Base-by-base conservation (phyloP, 2,329 filamentous ascomycete species). In the Penicillium griseofulvum region DNA sequence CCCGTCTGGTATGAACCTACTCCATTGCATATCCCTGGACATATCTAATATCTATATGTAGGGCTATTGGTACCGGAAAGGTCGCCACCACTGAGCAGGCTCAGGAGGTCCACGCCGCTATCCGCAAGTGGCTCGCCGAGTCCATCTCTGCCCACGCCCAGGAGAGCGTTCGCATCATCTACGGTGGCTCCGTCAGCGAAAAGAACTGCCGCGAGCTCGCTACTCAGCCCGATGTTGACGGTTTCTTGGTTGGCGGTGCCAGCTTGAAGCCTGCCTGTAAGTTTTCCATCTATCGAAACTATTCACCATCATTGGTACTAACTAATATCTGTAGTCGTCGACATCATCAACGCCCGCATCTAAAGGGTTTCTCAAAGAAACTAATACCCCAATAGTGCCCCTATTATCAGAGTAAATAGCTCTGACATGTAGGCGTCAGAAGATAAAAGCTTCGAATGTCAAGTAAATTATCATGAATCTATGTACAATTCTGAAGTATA, bases 131-230 rank as follows among this genome's bases (percentile, higher is more conserved):
- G 90, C 83, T 99, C 72, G 75, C 71, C 60, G 85, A 87, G 71
- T 83, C 86, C 70, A 83, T 92, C 67, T 90, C 95, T 62, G 80
- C 84, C 71, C 82, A 89, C 73, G 90, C 88, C 54, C 86, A 91
- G 44, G 91, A 96, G 62, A 86, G 88, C 80, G 96, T 92, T 59
- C 86, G 94, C 69, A 90, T 99, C 74, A 87, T 99, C 73, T 99
- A 99, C 78, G 94, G 94, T 65, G 94, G 94, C 73, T 94, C 89
- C 69, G 94, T 99, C 70, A 95, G 83, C 74, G 94, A 96, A 84
- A 97, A 97, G 89, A 99, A 99, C 86, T 95, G 90, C 83, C 85
- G 82, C 72, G 93, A 97, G 63, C 84, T 99, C 69, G 86, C 89
- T 74, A 93, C 91, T 83, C 86, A 97, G 85, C 76, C 85, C 62